A percentile compares a stretch with the other conserved stretches of the same genome.
Conservation (phyloP, 345 rosid genomes). For the rapeseed (Brassica napus) region DNA sequence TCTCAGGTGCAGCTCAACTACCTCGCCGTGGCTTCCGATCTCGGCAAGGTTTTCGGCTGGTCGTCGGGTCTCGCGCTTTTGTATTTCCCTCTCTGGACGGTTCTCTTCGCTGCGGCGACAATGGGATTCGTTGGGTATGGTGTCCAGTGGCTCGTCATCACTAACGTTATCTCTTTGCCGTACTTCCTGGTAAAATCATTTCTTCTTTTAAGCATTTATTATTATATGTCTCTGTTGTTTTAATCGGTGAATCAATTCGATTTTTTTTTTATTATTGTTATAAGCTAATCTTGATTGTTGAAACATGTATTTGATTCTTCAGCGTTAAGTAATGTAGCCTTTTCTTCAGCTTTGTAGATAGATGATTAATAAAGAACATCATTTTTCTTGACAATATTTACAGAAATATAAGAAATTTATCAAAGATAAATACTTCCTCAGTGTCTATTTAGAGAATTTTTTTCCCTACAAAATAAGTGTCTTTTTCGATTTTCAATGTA, state of each 20-base stretch:
- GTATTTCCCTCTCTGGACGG: constrained; percentile 70
- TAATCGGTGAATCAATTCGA: not conserved
- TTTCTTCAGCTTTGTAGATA: not conserved
- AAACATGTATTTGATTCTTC: not conserved
- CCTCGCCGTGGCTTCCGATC: constrained; percentile 90
- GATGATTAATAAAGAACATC: not conserved
- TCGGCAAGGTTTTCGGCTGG: constrained; percentile 94
- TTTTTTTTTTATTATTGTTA: not conserved
- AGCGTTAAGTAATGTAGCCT: not conserved
- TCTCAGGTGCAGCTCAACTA: constrained; percentile 92
- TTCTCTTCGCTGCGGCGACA: constrained; percentile 78
- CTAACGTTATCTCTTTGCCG: constrained; percentile 62
- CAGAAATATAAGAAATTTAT: not conserved
- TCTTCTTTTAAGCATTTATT: not conserved
- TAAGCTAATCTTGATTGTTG: not conserved
- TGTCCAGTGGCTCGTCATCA: constrained; percentile 81
- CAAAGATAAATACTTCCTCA: not conserved
- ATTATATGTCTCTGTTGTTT: not conserved
- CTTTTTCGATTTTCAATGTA: no score
- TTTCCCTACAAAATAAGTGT: no score
- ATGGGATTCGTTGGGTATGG: constrained; percentile 89
- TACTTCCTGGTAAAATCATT: constrained; percentile 60
- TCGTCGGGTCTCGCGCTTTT: constrained; percentile 84
- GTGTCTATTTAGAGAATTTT: no score
- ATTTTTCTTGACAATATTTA: not conserved